These are phyloP conservation scores for Coelastrella sp. DNA, from an alignment of 139 green algal genomes.

Conservation along the genomic window DNA sequence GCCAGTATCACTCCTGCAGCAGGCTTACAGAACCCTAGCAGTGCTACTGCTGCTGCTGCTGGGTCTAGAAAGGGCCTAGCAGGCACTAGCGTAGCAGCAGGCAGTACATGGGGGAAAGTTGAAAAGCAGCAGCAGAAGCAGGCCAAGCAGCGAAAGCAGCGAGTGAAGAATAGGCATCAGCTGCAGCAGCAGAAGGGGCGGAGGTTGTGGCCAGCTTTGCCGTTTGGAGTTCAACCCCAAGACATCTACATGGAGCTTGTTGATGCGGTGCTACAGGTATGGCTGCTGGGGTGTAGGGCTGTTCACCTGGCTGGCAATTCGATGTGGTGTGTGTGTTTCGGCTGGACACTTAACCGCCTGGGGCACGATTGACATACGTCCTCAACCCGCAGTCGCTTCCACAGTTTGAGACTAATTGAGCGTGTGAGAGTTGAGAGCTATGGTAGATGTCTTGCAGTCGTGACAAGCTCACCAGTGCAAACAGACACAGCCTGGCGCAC, in stretches of 20 bases:
- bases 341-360: too few relatives aligned
- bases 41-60: not conserved
- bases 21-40: not conserved
- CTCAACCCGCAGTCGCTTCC: too few relatives aligned
- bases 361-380: too few relatives aligned
- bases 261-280: conserved; percentile 40
- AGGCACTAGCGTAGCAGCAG: not conserved
- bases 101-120: not conserved
- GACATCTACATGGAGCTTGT: conserved; percentile 57
- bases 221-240: conserved; percentile 21
- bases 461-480: too few relatives aligned
- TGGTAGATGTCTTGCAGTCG: too few relatives aligned
- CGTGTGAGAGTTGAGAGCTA: too few relatives aligned
- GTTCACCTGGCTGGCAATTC: too few relatives aligned
- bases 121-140: conserved; percentile 1
- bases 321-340: too few relatives aligned
- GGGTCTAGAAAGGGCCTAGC: not conserved
- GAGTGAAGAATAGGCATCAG: too few relatives aligned
- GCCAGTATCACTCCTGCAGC: not conserved
- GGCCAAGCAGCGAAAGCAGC: conserved; percentile 25
- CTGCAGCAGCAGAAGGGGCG: conserved; percentile 11
- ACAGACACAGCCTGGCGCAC: too few relatives aligned
- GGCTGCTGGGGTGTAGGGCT: too few relatives aligned
- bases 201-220: conserved; percentile 12
- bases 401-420: too few relatives aligned